Percentiles rank a stretch among this genome's conserved stretches.
Evolutionary conservation across 768 basidiomycete species (phyloP).

Genomic region (Imleria badia): DNA sequence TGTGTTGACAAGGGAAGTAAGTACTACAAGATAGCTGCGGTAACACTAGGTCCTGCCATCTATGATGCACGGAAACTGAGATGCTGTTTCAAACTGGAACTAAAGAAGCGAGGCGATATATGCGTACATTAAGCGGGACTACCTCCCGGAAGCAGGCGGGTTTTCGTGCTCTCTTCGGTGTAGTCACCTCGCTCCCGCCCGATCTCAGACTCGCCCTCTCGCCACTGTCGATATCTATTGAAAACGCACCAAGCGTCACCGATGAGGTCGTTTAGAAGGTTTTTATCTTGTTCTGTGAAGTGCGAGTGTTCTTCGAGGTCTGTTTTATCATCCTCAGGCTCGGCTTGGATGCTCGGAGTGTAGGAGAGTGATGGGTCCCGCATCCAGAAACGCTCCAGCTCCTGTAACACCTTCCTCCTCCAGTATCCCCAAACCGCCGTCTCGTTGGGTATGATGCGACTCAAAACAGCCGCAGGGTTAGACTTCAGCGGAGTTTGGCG

Average conservation of each 20-base stretch:
- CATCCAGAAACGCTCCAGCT: conserved; percentile 15
- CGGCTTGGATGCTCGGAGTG: conserved; percentile 10
- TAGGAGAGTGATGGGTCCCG: conserved; percentile 2
- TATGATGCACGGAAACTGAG: not conserved
- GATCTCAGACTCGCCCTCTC: not conserved
- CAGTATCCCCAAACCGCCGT: conserved; percentile 29
- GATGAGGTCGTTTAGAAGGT: conserved; percentile 18
- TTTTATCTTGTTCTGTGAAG: conserved; percentile 4
- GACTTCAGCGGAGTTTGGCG: not conserved
- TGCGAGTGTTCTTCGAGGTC: conserved; percentile 9
- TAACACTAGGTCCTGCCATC: not conserved
- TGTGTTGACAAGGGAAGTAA: not conserved
- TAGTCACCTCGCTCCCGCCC: not conserved
- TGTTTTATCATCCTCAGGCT: conserved; percentile 3
- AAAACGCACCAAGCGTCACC: conserved; percentile 27
- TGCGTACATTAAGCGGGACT: conserved; percentile 3
- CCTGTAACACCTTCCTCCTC: conserved; percentile 23
- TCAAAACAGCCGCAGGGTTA: conserved; percentile 6
- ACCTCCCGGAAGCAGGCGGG: not conserved
- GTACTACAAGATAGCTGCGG: not conserved
- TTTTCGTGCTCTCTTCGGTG: not conserved
- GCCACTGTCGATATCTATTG: conserved; percentile 12
- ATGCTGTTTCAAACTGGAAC: not conserved
- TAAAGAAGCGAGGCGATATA: not conserved
- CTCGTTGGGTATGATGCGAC: conserved; percentile 27